Conservation (phyloP, 371 early-diverging fungal species). For the Rhizopus sp. region DNA sequence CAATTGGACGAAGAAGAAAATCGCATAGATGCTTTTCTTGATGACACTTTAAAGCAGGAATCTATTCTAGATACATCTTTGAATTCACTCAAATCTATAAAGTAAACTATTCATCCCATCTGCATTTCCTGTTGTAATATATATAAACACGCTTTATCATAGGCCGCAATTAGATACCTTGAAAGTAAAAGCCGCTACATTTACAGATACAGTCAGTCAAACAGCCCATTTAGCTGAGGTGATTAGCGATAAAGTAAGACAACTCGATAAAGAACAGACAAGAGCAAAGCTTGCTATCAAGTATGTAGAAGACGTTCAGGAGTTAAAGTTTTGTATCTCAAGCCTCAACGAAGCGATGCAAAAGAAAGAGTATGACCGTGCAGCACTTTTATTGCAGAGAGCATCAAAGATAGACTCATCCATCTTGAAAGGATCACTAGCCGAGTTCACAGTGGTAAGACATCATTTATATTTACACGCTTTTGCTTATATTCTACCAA, state of each 20-base stretch:
- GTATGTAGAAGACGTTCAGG: constrained; percentile 77
- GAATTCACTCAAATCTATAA: constrained; percentile 45
- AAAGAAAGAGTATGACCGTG: constrained; percentile 73
- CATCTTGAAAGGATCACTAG: constrained; percentile 74
- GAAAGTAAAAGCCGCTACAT: constrained; percentile 50
- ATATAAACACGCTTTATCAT: constrained; percentile 6
- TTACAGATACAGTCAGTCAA: constrained; percentile 63
- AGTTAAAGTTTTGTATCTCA: constrained; percentile 72
- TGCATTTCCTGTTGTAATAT: not conserved
- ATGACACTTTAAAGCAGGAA: constrained; percentile 51
- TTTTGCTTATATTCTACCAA: constrained; percentile 12
- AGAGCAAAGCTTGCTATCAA: constrained; percentile 69
- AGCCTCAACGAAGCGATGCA: constrained; percentile 75
- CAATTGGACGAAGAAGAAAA: constrained; percentile 70
- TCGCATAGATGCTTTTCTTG: constrained; percentile 63
- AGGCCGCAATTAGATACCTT: constrained; percentile 67
- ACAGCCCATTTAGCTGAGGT: constrained; percentile 77
- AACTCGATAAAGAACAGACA: constrained; percentile 81
- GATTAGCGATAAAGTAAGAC: constrained; percentile 82
- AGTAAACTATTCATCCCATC: constrained; percentile 32
- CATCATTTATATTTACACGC: not conserved
- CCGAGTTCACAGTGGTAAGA: constrained; percentile 62
- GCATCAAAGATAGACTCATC: constrained; percentile 62
- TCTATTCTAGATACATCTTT: constrained; percentile 25
- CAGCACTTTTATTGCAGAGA: constrained; percentile 69